Evolutionary conservation across 345 rosid genomes (phyloP), one percentile per base, ranked within the genome.

Genomic region (Punica granatum): DNA sequence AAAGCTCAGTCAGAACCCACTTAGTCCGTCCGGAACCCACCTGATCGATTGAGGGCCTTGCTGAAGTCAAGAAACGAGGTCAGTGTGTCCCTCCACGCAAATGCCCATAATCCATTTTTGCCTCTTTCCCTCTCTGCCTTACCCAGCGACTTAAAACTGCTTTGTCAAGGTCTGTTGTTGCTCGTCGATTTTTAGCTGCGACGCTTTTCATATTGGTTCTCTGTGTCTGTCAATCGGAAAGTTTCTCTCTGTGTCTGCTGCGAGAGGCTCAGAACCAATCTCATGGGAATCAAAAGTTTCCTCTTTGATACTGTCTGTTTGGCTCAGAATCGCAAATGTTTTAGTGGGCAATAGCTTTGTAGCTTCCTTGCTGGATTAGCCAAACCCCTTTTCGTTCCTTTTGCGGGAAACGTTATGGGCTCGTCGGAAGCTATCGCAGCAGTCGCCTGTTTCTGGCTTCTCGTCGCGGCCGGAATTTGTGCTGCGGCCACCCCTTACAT

Each of bases 381-480:
- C 33, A 2, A 0, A 58, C 30, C 11, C 10, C n/a, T n/a, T 69
- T 37, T 34, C 0, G 66, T 7, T 69, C 56, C 30, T 25, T 4
- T 19, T n/a, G 48, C 35, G 73, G 77, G 28, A 49, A 49, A 66
- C 68, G 43, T 36, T 10, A 80, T 71, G 78, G 72, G 73, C 60
- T 65, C 67, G 63, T 71, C 72, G 61, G 31, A 6, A 1, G 16
- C 14, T 67, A 31, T 41, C 34, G 8, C 23, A 26, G 34, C 62
- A 58, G 63, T 54, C 70, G 63, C 70, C n/a, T 77, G 68, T 41
- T 60, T 81, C 25, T 75, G 54, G 49, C 42, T 77, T 21, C 69
- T 77, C 30, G 37, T 71, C 10, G 67, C 70, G 43, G 68, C 74
- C 23, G 46, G 60, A 41, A 28, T 65, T 51, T 74, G 77, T 53